Conservation (phyloP, 163 green algal genomes). For the Scenedesmus sp. region DNA sequence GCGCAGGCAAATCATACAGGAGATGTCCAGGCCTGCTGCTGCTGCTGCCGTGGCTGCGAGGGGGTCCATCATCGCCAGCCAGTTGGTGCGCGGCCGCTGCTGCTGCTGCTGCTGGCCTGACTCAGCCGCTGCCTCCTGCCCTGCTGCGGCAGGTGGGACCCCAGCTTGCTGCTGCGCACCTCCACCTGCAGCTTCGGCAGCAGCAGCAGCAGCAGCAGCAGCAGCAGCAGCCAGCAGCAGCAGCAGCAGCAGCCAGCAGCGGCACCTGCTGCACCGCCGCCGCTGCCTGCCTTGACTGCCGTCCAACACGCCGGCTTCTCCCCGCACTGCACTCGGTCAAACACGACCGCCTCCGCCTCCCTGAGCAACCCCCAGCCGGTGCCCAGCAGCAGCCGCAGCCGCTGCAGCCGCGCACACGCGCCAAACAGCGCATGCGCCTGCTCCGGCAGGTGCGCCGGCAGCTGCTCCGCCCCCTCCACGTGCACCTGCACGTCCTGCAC, state of each 20-base stretch:
- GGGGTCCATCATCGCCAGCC: slow-evolving; percentile 42
- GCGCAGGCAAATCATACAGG: slow-evolving; percentile 11
- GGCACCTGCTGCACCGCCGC: neutral
- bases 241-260: neutral
- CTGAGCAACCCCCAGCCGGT: slow-evolving; percentile 15
- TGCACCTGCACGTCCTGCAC: slow-evolving; percentile 6
- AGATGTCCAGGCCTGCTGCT: slow-evolving; percentile 36
- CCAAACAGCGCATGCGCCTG: slow-evolving; percentile 33
- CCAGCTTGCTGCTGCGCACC: neutral
- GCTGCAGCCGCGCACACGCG: neutral
- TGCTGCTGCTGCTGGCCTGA: neutral
- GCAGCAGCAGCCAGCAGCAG: neutral
- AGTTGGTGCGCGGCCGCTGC: neutral
- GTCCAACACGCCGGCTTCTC: slow-evolving; percentile 12
- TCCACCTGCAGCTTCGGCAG: neutral
- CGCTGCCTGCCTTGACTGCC: neutral
- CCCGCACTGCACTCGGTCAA: slow-evolving; percentile 17
- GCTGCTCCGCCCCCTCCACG: neutral
- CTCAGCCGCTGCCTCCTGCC: neutral
- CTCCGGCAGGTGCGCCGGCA: slow-evolving; percentile 9
- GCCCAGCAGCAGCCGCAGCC: neutral
- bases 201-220: slow-evolving; percentile 2
- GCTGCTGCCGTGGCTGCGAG: slow-evolving; percentile 31
- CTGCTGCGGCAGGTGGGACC: neutral
- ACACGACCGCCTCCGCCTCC: slow-evolving; percentile 32